phyloP scores from a whole-genome alignment of 306 rosid genomes.

The Erythrophleum fordii region DNA sequence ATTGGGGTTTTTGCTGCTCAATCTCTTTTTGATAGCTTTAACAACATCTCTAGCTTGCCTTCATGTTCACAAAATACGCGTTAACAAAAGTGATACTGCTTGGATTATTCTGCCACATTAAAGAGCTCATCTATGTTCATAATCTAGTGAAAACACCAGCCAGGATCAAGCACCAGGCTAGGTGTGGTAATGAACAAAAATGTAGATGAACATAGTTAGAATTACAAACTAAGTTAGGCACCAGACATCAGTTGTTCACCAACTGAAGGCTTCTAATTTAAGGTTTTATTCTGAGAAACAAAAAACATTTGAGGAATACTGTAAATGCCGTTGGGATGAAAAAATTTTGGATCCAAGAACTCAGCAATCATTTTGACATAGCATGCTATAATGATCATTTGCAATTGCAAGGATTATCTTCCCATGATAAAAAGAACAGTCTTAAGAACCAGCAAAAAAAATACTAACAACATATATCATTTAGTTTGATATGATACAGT shows the following conservation, averaged over 20 bases:
- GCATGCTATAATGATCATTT: background rate
- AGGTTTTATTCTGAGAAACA: conserved; percentile 1
- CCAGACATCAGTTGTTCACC: conserved; percentile 14
- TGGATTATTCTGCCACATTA: conserved; percentile 21
- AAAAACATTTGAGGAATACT: conserved; percentile 23
- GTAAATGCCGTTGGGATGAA: background rate
- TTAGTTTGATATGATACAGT: background rate
- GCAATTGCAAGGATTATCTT: conserved; percentile 10
- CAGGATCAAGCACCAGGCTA: conserved; percentile 17
- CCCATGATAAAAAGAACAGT: background rate
- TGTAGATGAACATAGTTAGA: background rate
- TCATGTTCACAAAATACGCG: conserved; percentile 13
- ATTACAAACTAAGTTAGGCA: conserved; percentile 26
- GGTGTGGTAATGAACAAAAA: conserved; percentile 1
- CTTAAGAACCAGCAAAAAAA: background rate
- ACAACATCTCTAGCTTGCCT: conserved; percentile 66
- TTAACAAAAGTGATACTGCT: background rate
- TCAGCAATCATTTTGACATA: background rate
- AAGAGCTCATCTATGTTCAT: background rate
- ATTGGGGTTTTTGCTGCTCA: conserved; percentile 61
- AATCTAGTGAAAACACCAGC: conserved; percentile 11
- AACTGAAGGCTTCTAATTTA: conserved; percentile 6
- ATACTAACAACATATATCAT: background rate
- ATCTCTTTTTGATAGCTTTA: conserved; percentile 66
- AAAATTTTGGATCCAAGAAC: background rate